These are phyloP conservation scores for Kodamaea jinghongensis DNA, from an alignment of 805 yeast species.

Conservation along the genomic window DNA sequence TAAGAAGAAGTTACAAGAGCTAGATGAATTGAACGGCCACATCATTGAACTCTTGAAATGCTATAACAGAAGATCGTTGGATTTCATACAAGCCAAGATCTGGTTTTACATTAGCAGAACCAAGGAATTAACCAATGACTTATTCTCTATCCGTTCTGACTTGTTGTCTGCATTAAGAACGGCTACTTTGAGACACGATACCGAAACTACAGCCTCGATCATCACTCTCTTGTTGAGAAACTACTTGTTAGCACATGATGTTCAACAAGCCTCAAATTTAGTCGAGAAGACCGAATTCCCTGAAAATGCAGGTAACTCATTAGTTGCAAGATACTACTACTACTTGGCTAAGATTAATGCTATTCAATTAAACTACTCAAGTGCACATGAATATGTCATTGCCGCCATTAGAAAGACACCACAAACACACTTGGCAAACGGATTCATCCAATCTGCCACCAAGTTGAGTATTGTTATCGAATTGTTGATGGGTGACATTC, in stretches of 20 bases:
- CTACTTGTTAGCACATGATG: conserved; percentile 73
- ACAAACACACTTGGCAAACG: conserved; percentile 77
- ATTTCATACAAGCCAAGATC: conserved; percentile 80
- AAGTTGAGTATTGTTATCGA: conserved; percentile 87
- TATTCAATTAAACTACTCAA: conserved; percentile 86
- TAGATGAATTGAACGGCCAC: conserved; percentile 52
- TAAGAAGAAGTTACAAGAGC: conserved; percentile 44
- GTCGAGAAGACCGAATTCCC: conserved; percentile 91
- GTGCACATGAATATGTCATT: conserved; percentile 84
- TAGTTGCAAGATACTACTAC: conserved; percentile 88
- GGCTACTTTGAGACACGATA: conserved; percentile 87
- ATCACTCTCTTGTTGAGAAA: conserved; percentile 83
- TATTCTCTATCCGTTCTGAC: conserved; percentile 61
- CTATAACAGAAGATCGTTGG: conserved; percentile 80
- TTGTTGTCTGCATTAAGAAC: conserved; percentile 77
- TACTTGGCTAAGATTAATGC: conserved; percentile 89
- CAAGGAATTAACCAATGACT: conserved; percentile 57
- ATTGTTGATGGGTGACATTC: conserved; percentile 93
- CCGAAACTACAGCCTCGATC: conserved; percentile 84
- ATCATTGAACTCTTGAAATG: conserved; percentile 53
- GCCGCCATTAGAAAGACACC: conserved; percentile 98
- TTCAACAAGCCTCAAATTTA: conserved; percentile 83
- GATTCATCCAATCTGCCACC: conserved; percentile 86
- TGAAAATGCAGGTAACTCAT: conserved; percentile 75
- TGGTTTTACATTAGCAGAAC: conserved; percentile 90